These are phyloP conservation scores for Cyberlindnera veronae DNA, from an alignment of 805 yeast species.

Conservation along the genomic window DNA sequence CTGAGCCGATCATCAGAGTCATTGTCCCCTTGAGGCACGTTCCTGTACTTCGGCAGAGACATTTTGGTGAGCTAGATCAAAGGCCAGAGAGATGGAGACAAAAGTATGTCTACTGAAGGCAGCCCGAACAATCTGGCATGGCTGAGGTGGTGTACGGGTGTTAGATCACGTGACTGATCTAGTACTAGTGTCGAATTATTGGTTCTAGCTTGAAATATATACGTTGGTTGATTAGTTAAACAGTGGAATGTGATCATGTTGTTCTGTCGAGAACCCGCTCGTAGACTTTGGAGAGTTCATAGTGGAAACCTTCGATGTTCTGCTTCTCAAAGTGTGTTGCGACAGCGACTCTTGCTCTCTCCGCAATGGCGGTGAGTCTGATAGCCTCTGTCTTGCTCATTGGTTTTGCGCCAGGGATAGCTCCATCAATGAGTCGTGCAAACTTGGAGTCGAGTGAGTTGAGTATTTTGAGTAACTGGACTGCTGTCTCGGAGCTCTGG, in stretches of 20 bases:
- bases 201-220: too few species aligned
- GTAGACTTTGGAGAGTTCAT: slow-evolving; percentile 42
- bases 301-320: slow-evolving; percentile 39
- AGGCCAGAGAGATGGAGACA: too few species aligned
- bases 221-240: too few species aligned
- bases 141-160: too few species aligned
- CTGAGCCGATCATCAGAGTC: slow-evolving; percentile 6
- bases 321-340: slow-evolving; percentile 33
- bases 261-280: slow-evolving; percentile 39
- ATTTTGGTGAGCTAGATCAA: too few species aligned
- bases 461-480: slow-evolving; percentile 34
- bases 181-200: too few species aligned
- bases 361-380: slow-evolving; percentile 49
- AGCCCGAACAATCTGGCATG: too few species aligned
- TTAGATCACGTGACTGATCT: too few species aligned
- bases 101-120: too few species aligned
- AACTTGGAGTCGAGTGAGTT: slow-evolving; percentile 41
- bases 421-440: slow-evolving; percentile 34
- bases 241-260: slow-evolving; percentile 7
- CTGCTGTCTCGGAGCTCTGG: slow-evolving; percentile 24
- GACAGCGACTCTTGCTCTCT: slow-evolving; percentile 45
- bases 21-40: slow-evolving; percentile 5
- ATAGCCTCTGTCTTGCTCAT: slow-evolving; percentile 49
- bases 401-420: slow-evolving; percentile 29
- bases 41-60: slow-evolving; percentile 14